Conservation (phyloP, 108 stramenopile species). For the Stephanodiscus minutulus region DNA sequence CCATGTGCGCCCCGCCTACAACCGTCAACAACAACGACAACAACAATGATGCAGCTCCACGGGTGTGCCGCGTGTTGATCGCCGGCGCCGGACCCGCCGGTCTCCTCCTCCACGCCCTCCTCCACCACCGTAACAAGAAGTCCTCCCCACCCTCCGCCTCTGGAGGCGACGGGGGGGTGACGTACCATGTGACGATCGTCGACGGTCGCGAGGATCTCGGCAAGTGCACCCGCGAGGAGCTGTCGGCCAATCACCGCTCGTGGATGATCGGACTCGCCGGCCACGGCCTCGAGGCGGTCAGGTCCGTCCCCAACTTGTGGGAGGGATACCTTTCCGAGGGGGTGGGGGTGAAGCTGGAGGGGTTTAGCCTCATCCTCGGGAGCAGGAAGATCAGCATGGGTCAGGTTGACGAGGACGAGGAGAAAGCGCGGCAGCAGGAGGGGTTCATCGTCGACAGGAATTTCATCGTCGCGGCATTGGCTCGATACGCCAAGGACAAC, state of each 20-base stretch:
- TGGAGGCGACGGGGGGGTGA: too few relatives aligned
- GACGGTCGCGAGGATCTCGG: slow-evolving; percentile 53
- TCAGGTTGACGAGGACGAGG: background rate
- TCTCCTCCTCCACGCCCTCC: slow-evolving; percentile 53
- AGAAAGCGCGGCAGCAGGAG: background rate
- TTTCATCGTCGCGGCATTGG: slow-evolving; percentile 58
- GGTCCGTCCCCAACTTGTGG: slow-evolving; percentile 45
- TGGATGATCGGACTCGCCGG: slow-evolving; percentile 66
- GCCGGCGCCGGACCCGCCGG: slow-evolving; percentile 68
- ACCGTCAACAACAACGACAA: too few relatives aligned
- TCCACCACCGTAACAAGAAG: slow-evolving; percentile 46
- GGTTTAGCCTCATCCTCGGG: slow-evolving; percentile 33
- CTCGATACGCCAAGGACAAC: slow-evolving; percentile 51
- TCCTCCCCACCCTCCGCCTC: background rate
- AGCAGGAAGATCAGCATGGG: slow-evolving; percentile 25
- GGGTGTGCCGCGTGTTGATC: slow-evolving; percentile 46
- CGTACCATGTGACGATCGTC: slow-evolving; percentile 53
- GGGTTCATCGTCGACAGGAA: slow-evolving; percentile 64
- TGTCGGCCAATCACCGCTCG: slow-evolving; percentile 44
- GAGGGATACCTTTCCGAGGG: slow-evolving; percentile 44
- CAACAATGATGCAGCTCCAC: too few relatives aligned
- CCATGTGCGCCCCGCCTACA: too few relatives aligned
- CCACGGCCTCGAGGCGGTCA: slow-evolving; percentile 54
- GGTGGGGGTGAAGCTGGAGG: slow-evolving; percentile 37
- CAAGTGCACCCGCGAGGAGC: slow-evolving; percentile 28